phyloP scores from a whole-genome alignment of 805 yeast species.

The Saccharomycopsis selenospora region DNA sequence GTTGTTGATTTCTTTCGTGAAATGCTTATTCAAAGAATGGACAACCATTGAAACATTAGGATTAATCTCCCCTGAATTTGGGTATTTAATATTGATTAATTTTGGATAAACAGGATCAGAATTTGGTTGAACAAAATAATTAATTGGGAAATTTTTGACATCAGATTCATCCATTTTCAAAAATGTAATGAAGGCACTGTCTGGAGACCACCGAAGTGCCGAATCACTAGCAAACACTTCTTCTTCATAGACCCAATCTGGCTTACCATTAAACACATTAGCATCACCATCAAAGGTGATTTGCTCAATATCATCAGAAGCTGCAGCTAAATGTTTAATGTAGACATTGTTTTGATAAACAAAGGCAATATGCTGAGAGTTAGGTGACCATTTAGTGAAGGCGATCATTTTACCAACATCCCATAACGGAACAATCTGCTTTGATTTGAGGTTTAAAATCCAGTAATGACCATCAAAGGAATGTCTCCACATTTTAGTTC shows the following conservation, averaged over 20 bases:
- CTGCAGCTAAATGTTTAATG: conserved; percentile 27
- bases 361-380: conserved; percentile 56
- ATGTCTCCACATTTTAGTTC: conserved; percentile 53
- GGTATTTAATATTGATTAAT: conserved; percentile 46
- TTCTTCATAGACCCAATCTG: conserved; percentile 85
- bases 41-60: conserved; percentile 46
- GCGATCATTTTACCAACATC: conserved; percentile 26
- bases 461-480: conserved; percentile 39
- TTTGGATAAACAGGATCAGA: conserved; percentile 39
- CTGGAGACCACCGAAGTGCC: conserved; percentile 70
- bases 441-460: conserved; percentile 31
- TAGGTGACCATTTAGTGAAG: conserved; percentile 67
- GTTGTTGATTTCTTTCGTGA: conserved; percentile 36
- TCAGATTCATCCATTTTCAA: conserved; percentile 52
- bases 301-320: conserved; percentile 24
- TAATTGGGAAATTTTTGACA: conserved; percentile 43
- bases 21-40: conserved; percentile 31
- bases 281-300: conserved; percentile 47
- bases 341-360: conserved; percentile 67
- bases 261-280: conserved; percentile 54
- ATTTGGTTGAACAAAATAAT: conserved; percentile 38
- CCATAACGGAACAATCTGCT: conserved; percentile 23
- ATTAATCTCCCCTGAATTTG: conserved; percentile 63
- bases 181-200: conserved; percentile 48
- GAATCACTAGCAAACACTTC: conserved; percentile 56